These are phyloP conservation scores for Arthroderma uncinatum DNA, from an alignment of 2,329 filamentous ascomycete genomes.

Conservation along the genomic window DNA sequence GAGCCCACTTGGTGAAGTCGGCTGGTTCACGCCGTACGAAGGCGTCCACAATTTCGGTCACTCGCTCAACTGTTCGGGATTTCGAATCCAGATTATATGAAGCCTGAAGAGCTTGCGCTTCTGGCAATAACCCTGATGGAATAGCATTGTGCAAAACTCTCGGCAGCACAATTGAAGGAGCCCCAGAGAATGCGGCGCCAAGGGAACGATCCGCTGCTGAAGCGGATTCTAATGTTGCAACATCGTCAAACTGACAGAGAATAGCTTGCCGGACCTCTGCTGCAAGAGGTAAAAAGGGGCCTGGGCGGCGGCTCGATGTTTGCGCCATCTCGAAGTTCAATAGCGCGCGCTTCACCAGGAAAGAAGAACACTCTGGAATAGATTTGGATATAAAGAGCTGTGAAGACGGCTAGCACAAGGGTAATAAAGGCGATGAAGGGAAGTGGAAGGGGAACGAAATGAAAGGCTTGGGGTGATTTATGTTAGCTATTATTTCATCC, in stretches of 20 bases:
- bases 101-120: constrained; percentile 8
- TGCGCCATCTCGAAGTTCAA: background rate
- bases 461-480: constrained; percentile 5
- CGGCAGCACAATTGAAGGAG: background rate
- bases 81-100: constrained; percentile 4
- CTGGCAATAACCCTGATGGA: constrained; percentile 1
- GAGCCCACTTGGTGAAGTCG: constrained; percentile 5
- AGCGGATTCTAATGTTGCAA: constrained; percentile 9
- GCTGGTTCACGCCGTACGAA: constrained; percentile 3
- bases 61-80: constrained; percentile 4
- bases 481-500: constrained; percentile 6
- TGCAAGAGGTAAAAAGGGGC: constrained; percentile 8
- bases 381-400: too few species aligned
- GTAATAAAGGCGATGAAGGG: too few species aligned
- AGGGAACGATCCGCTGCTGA: constrained; percentile 8
- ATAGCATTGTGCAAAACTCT: constrained; percentile 6
- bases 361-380: too few species aligned
- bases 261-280: constrained; percentile 9
- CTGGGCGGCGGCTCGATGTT: background rate
- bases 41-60: constrained; percentile 1
- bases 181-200: constrained; percentile 2
- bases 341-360: too few species aligned
- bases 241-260: constrained; percentile 9
- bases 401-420: too few species aligned
- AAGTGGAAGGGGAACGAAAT: background rate